These are phyloP conservation scores for Amanita rimosa DNA, from an alignment of 768 basidiomycete genomes.

Conservation along the genomic window DNA sequence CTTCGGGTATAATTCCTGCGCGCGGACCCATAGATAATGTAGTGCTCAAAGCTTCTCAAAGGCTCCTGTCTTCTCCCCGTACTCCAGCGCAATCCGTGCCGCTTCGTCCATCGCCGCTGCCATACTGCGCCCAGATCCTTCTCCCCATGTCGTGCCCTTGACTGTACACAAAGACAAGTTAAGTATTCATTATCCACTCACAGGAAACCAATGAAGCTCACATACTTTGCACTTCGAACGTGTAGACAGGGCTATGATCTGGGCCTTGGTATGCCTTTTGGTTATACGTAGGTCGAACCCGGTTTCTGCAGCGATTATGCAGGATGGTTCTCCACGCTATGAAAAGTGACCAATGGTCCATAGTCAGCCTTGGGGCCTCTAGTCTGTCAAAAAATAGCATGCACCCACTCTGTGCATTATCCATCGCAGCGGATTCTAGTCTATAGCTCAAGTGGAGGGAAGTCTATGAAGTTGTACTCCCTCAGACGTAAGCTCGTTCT, in stretches of 20 bases:
- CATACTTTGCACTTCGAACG: slow-evolving; percentile 4
- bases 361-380: neutral
- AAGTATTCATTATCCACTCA: no score
- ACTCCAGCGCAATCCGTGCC: neutral
- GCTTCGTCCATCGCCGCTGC: slow-evolving; percentile 2
- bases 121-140: neutral
- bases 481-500: neutral
- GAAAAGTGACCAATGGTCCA: no score
- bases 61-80: neutral
- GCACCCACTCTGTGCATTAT: neutral
- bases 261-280: neutral
- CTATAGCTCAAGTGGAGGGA: neutral
- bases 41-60: neutral
- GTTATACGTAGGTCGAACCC: neutral
- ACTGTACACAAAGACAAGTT: neutral
- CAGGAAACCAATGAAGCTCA: no score
- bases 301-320: slow-evolving; percentile 3
- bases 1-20: no score
- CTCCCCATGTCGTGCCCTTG: slow-evolving; percentile 1
- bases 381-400: neutral
- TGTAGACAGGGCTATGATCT: neutral
- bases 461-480: neutral
- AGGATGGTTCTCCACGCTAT: neutral
- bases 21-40: neutral
- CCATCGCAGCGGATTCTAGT: neutral